A percentile compares a stretch with the other conserved stretches of the same genome.
phyloP scores from a whole-genome alignment of 1,284 basidiomycete species.

The Pterula multifida region DNA sequence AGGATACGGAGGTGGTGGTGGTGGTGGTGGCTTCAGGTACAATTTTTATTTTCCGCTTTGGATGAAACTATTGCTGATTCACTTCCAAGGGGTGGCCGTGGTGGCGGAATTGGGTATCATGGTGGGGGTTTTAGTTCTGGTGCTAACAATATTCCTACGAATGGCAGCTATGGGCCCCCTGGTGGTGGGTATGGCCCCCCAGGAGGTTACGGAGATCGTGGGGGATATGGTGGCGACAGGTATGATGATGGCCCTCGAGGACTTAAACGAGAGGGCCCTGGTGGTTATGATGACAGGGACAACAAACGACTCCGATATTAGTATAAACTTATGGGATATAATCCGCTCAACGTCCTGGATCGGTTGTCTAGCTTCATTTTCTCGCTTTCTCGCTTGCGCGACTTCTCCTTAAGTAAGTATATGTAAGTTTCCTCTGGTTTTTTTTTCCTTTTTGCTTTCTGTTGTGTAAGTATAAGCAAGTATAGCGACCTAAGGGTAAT shows the following conservation, averaged over 20 bases:
- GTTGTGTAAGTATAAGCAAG: not conserved
- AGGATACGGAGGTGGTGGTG: constrained; percentile 23
- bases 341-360: not conserved
- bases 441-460: not conserved
- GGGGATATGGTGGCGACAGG: constrained; percentile 30
- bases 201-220: constrained; percentile 22
- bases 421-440: not conserved
- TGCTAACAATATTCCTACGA: constrained; percentile 44
- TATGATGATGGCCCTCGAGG: constrained; percentile 22
- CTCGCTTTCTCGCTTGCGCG: not conserved
- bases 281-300: constrained; percentile 72
- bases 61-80: constrained; percentile 11
- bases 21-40: constrained; percentile 41
- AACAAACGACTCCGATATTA: constrained; percentile 73
- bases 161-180: constrained; percentile 28
- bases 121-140: constrained; percentile 47
- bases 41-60: constrained; percentile 8
- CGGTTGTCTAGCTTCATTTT: not conserved
- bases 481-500: not conserved
- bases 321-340: constrained; percentile 9
- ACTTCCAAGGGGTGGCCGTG: constrained; percentile 44
- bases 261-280: constrained; percentile 58
- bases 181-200: constrained; percentile 25
- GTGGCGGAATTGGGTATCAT: constrained; percentile 61
- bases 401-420: not conserved